phyloP scores from a whole-genome alignment of 1,284 basidiomycete species.

The Cronartium quercuum region DNA sequence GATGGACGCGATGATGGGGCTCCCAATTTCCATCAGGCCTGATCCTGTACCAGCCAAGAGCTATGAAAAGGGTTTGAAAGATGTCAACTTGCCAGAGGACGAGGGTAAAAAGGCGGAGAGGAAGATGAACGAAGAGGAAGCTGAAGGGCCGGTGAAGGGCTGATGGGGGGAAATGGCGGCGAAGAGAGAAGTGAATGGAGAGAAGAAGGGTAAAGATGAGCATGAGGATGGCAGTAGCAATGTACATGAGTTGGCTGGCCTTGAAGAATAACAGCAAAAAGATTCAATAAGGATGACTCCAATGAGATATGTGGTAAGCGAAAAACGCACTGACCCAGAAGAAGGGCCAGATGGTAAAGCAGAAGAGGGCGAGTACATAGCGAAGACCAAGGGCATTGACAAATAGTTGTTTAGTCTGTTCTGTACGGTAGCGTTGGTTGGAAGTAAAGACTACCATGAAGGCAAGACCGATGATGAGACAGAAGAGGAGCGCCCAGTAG shows the following conservation, averaged over 20 bases:
- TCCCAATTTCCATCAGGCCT: slow-evolving; percentile 29
- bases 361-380: slow-evolving; percentile 30
- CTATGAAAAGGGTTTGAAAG: slow-evolving; percentile 54
- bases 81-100: slow-evolving; percentile 53
- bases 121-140: slow-evolving; percentile 54
- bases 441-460: slow-evolving; percentile 36
- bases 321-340: slow-evolving; percentile 32
- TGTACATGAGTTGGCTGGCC: slow-evolving; percentile 21
- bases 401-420: slow-evolving; percentile 37
- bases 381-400: slow-evolving; percentile 33
- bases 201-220: slow-evolving; percentile 17
- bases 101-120: slow-evolving; percentile 53
- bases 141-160: slow-evolving; percentile 52
- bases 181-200: slow-evolving; percentile 29
- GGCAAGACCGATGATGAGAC: slow-evolving; percentile 22
- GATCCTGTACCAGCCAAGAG: slow-evolving; percentile 50
- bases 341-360: slow-evolving; percentile 37
- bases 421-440: slow-evolving; percentile 35
- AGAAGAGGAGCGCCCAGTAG: slow-evolving; percentile 33
- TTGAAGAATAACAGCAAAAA: background rate
- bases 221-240: slow-evolving; percentile 10
- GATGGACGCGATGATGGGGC: slow-evolving; percentile 25
- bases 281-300: background rate
- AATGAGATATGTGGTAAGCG: background rate
- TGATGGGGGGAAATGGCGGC: slow-evolving; percentile 19